These are phyloP conservation scores for Neofusicoccum parvum DNA, from an alignment of 2,329 filamentous ascomycete genomes.

Conservation along the genomic window DNA sequence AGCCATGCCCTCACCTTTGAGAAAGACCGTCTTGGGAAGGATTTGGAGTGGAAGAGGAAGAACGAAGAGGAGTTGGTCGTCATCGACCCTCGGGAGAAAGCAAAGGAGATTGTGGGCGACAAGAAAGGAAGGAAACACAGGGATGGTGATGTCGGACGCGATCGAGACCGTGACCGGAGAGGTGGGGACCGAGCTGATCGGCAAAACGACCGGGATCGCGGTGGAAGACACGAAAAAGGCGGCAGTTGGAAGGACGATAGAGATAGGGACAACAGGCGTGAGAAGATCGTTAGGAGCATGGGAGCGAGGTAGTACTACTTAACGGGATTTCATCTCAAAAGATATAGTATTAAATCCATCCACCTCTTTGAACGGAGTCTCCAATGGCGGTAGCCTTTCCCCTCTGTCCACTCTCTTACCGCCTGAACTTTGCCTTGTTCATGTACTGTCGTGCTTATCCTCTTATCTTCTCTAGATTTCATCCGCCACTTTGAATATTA, in stretches of 20 bases:
- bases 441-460: too few relatives aligned
- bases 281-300: slow-evolving; percentile 9
- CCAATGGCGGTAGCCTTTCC: too few relatives aligned
- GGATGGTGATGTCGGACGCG: neutral
- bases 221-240: neutral
- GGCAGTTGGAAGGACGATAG: neutral
- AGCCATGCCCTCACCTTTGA: slow-evolving; percentile 81
- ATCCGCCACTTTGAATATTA: too few relatives aligned
- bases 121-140: slow-evolving; percentile 55
- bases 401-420: too few relatives aligned
- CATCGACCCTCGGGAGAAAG: slow-evolving; percentile 87
- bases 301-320: neutral
- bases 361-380: too few relatives aligned
- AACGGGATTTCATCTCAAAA: too few relatives aligned
- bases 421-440: too few relatives aligned
- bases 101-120: slow-evolving; percentile 65
- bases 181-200: neutral
- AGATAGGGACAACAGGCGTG: slow-evolving; percentile 15
- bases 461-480: too few relatives aligned
- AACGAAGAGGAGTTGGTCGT: slow-evolving; percentile 84
- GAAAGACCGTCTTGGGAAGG: slow-evolving; percentile 87
- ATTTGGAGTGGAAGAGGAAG: slow-evolving; percentile 85
- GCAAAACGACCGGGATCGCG: neutral
- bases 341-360: too few relatives aligned
- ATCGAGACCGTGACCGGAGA: neutral